Base-by-base conservation (phyloP, 805 yeast species). In the Middelhovenomyces tepae region DNA sequence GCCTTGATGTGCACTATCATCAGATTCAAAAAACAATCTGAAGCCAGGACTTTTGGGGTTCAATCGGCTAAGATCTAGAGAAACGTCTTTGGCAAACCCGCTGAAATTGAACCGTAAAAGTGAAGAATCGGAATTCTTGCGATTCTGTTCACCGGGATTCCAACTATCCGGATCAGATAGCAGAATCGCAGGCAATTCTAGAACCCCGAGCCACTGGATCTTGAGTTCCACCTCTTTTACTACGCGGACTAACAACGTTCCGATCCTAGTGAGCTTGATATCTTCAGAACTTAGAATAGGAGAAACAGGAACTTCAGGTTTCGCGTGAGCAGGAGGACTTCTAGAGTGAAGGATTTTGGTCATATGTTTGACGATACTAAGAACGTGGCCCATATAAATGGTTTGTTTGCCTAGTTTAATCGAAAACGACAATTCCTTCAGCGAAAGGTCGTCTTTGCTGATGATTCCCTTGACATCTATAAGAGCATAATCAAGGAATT, bases 1-100 rank as follows among this genome's bases (percentile, higher is more conserved):
- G 7, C 59, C 53, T 43, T 62, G 67, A 38, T 62, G 67, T 3
- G 66, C 65, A n/a, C 47, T 36, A 24, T 57, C 64, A 14, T 39
- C 47, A 3, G 40, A 40, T 6, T 46, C 46, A 38, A 56, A 62
- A 23, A 50, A 40, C 39, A 62, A 47, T 40, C 56, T 50, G 45
- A 61, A 63, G 1, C 63, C 64, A 7, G 65, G 61, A 31, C 56
- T 54, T 22, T 46, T 42, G 5, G 66, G 53, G 37, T 56, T 60
- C 41, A 61, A 50, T 4, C 66, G 47, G 28, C 64, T 46, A 16
- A 60, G 28, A 32, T 59, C 64, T 23, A 62, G 36, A 10, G 48
- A 43, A 31, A 59, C 24, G 36, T 62, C 66, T 28, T 56, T 50
- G 33, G 54, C 49, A 14, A 50, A n/a, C n/a, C n/a, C n/a, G n/a